Conservation (phyloP, 169 alveolate genomes). For the Plasmodium gaboni region DNA sequence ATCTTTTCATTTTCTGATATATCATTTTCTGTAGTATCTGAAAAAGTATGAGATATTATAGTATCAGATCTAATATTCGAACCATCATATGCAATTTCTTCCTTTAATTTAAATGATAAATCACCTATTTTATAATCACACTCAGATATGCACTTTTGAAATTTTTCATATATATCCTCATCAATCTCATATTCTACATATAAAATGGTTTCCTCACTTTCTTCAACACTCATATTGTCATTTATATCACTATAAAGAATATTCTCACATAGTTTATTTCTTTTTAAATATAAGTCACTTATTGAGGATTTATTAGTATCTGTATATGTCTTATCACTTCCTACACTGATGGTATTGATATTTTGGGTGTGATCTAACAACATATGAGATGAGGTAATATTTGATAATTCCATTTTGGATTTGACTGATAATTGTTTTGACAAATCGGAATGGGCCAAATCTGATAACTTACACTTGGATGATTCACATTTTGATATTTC, state of each 20-base stretch:
- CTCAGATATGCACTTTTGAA: conserved; percentile 23
- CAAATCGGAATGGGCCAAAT: no score
- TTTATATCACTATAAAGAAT: conserved; percentile 5
- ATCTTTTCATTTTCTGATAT: conserved; percentile 16
- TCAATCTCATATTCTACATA: conserved; percentile 38
- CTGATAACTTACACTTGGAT: no score
- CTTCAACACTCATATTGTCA: background rate
- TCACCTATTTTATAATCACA: conserved; percentile 53
- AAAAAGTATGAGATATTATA: conserved; percentile 2
- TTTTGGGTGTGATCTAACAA: no score
- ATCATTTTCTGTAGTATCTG: conserved; percentile 37
- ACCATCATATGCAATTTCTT: conserved; percentile 3
- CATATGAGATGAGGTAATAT: background rate
- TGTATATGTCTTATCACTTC: background rate
- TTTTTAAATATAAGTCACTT: conserved; percentile 32
- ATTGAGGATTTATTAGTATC: background rate
- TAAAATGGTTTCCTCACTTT: conserved; percentile 6
- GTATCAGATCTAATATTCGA: conserved; percentile 43
- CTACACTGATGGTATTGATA: background rate
- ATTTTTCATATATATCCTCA: conserved; percentile 5
- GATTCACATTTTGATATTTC: no score
- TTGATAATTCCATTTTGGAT: no score
- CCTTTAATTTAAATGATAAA: conserved; percentile 32
- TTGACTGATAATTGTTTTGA: no score
- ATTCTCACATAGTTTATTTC: conserved; percentile 8